Evolutionary conservation across 805 yeast genomes (phyloP).

Genomic region (Yamadazyma insecticola): DNA sequence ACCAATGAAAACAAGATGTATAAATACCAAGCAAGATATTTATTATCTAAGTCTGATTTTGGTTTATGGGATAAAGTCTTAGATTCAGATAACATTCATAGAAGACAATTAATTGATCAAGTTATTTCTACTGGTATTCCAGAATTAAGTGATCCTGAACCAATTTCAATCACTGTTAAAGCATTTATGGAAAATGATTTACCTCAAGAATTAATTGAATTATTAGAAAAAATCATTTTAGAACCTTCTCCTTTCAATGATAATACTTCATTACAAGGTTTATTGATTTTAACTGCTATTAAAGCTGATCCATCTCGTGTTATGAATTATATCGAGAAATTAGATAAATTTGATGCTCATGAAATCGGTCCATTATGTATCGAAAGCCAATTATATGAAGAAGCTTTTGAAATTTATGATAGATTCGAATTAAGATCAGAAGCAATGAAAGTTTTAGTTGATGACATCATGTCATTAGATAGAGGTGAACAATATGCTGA

Average conservation of each 20-base stretch:
- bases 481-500: conserved; percentile 94
- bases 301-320: conserved; percentile 91
- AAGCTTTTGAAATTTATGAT: conserved; percentile 89
- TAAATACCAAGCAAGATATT: conserved; percentile 97
- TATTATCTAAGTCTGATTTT: conserved; percentile 82
- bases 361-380: conserved; percentile 92
- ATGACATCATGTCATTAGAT: conserved; percentile 89
- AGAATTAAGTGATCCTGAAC: conserved; percentile 88
- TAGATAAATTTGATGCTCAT: conserved; percentile 85
- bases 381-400: conserved; percentile 85
- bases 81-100: conserved; percentile 69
- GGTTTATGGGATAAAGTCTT: conserved; percentile 80
- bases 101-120: conserved; percentile 90
- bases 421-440: conserved; percentile 71
- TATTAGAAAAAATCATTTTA: conserved; percentile 89
- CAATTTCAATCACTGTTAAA: conserved; percentile 87
- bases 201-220: conserved; percentile 88
- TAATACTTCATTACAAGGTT: conserved; percentile 90
- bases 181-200: conserved; percentile 93
- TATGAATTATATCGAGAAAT: conserved; percentile 74
- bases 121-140: conserved; percentile 96
- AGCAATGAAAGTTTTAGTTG: conserved; percentile 88
- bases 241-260: conserved; percentile 98
- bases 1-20: conserved; percentile 98
- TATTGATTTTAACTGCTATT: conserved; percentile 89